phyloP scores from a whole-genome alignment of 2,329 filamentous ascomycete species.

The Huntiella abstrusa region DNA sequence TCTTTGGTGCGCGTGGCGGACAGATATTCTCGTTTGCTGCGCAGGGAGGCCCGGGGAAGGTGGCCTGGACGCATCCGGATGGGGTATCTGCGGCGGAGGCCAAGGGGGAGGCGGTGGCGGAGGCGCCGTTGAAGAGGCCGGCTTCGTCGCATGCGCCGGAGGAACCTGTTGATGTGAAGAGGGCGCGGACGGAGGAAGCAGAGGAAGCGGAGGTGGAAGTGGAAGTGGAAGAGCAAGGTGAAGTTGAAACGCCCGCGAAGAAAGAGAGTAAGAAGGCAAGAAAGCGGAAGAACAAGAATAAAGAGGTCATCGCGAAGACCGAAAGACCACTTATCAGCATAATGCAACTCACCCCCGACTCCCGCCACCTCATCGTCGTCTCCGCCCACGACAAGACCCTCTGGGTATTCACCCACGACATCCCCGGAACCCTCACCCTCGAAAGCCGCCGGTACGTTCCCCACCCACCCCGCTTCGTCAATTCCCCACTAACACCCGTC shows the following conservation, averaged over 20 bases:
- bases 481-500: slow-evolving; percentile 1
- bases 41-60: slow-evolving; percentile 36
- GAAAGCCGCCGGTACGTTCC: slow-evolving; percentile 48
- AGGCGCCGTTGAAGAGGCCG: slow-evolving; percentile 13
- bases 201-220: slow-evolving; percentile 19
- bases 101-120: slow-evolving; percentile 12
- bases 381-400: slow-evolving; percentile 86
- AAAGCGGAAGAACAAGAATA: slow-evolving; percentile 17
- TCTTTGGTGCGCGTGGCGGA: slow-evolving; percentile 58
- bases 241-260: slow-evolving; percentile 17
- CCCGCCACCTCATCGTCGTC: slow-evolving; percentile 53
- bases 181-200: slow-evolving; percentile 20
- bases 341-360: slow-evolving; percentile 43
- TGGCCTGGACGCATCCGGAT: slow-evolving; percentile 39
- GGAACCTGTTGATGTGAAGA: slow-evolving; percentile 5
- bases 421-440: slow-evolving; percentile 41
- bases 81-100: slow-evolving; percentile 17
- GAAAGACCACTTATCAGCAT: slow-evolving; percentile 49
- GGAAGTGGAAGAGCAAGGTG: slow-evolving; percentile 16
- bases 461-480: no score
- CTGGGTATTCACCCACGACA: slow-evolving; percentile 56
- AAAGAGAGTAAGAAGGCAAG: slow-evolving; percentile 12
- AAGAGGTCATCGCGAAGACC: slow-evolving; percentile 19
- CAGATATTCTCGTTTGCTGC: slow-evolving; percentile 50
- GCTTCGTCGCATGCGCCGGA: slow-evolving; percentile 10